Base-by-base conservation (phyloP, 2,329 filamentous ascomycete species). In the Aspergillus pseudoglaucus region DNA sequence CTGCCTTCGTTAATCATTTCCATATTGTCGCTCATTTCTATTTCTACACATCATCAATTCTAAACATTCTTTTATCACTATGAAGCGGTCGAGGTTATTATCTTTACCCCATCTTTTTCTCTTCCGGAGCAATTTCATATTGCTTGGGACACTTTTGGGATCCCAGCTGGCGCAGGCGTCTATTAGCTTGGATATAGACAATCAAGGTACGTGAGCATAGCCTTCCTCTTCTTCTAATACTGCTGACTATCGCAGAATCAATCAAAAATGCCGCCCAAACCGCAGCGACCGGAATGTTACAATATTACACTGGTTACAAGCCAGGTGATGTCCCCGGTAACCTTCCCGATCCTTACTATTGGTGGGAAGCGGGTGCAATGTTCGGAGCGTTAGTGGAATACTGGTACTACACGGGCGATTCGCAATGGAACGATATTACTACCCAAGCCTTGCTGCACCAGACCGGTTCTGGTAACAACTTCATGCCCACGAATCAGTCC, bases 381-480 rank as follows among this genome's bases (percentile, higher is more conserved):
- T 64, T 61, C 45, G 60, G 60, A 9, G 20, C 55, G 3, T 44
- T 65, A 45, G 56, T 65, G 45, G 58, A 65, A 42, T 65, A 65
- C 49, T 63, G 58, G 60, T 58, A 62, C 44, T 57, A 61, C 45
- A 63, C 62, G 9, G 59, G 58, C n/a, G 60, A 65, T 44, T 47
- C 53, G 7, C 48, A 52, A 7, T 64, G 59, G 48, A 62, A 64
- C 41, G 42, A 53, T 6, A 52, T 59, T 22, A 77, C 79, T 6
- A 76, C 74, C 22, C 75, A 86, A 53, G 88, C 79, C 4, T 72
- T 94, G 50, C 73, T 89, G 27, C 81, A 80, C 61, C 88, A 93
- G 66, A 79, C 83, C 35, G 87, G 87, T 44, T 76, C 80, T 2
- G 75, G 84, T 58, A 72, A 80, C 44, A 83, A 90, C 62, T 91